Evolutionary conservation across 768 basidiomycete species (phyloP).

Genomic region (Cyclocybe aegerita): DNA sequence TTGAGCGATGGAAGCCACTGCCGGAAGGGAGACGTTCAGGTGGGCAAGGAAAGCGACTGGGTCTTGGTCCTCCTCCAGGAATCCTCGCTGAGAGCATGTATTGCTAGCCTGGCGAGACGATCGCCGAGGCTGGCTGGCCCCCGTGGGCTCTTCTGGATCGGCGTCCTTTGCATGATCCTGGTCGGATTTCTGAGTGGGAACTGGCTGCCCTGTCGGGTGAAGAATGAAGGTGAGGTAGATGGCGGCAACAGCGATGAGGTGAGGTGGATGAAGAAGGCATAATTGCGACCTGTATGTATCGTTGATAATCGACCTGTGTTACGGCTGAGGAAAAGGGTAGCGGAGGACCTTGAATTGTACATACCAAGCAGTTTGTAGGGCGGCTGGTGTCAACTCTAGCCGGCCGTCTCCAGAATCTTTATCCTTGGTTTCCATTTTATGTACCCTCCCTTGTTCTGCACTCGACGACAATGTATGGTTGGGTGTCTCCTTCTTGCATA

Average conservation of each 20-base stretch:
- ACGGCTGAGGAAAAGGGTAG: slow-evolving; percentile 49
- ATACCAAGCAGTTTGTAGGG: slow-evolving; percentile 88
- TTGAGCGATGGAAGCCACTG: slow-evolving; percentile 83
- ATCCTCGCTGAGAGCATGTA: slow-evolving; percentile 24
- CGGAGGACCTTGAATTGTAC: slow-evolving; percentile 17
- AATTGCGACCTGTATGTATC: slow-evolving; percentile 94
- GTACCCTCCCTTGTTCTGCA: slow-evolving; percentile 53
- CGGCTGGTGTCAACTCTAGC: slow-evolving; percentile 71
- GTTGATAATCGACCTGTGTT: slow-evolving; percentile 87
- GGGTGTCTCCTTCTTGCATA: slow-evolving; percentile 61
- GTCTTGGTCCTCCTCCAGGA: slow-evolving; percentile 54
- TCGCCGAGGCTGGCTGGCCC: slow-evolving; percentile 33
- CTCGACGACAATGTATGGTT: slow-evolving; percentile 27
- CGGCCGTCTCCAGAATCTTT: slow-evolving; percentile 72
- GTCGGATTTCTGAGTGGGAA: slow-evolving; percentile 5
- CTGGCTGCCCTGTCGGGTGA: slow-evolving; percentile 53
- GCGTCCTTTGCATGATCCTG: slow-evolving; percentile 6
- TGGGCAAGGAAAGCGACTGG: slow-evolving; percentile 80
- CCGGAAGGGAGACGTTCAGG: slow-evolving; percentile 80
- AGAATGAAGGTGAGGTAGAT: slow-evolving; percentile 86
- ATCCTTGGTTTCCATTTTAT: slow-evolving; percentile 45
- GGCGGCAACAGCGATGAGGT: slow-evolving; percentile 89
- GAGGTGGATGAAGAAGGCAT: slow-evolving; percentile 93
- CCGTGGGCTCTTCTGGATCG: slow-evolving; percentile 17
- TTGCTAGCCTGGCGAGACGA: slow-evolving; percentile 30